phyloP scores from a whole-genome alignment of 2,329 filamentous ascomycete genomes.

The Penicillium sp. region DNA sequence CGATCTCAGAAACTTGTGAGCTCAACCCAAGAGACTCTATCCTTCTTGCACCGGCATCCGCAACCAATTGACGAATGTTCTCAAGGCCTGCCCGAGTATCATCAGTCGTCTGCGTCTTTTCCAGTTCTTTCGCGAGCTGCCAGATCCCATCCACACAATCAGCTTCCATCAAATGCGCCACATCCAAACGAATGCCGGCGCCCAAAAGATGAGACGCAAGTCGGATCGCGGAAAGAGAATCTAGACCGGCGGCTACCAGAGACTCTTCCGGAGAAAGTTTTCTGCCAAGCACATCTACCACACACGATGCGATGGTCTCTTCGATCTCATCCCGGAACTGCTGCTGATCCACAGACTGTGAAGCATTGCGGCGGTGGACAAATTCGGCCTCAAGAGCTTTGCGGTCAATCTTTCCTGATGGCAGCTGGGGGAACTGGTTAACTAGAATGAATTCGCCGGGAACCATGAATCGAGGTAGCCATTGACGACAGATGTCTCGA shows the following conservation, averaged over 20 bases:
- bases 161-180: constrained; percentile 61
- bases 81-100: constrained; percentile 10
- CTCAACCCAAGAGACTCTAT: constrained; percentile 38
- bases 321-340: constrained; percentile 26
- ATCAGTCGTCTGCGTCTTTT: constrained; percentile 20
- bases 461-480: constrained; percentile 82
- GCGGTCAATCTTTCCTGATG: constrained; percentile 81
- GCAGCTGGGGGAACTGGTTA: constrained; percentile 66
- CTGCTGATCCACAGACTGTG: constrained; percentile 7
- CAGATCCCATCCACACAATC: constrained; percentile 47
- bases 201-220: constrained; percentile 64
- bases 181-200: constrained; percentile 55
- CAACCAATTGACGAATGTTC: constrained; percentile 21
- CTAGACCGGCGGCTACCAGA: constrained; percentile 59
- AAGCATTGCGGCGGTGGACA: constrained; percentile 22
- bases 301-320: constrained; percentile 39
- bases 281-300: constrained; percentile 45
- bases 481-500: constrained; percentile 61
- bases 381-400: constrained; percentile 61
- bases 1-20: constrained; percentile 37
- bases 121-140: constrained; percentile 26
- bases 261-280: constrained; percentile 40
- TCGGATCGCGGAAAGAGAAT: constrained; percentile 63
- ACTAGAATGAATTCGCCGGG: constrained; percentile 69
- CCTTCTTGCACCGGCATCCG: constrained; percentile 36